phyloP scores from a whole-genome alignment of 805 yeast species.

The Middelhovenomyces tepae region DNA sequence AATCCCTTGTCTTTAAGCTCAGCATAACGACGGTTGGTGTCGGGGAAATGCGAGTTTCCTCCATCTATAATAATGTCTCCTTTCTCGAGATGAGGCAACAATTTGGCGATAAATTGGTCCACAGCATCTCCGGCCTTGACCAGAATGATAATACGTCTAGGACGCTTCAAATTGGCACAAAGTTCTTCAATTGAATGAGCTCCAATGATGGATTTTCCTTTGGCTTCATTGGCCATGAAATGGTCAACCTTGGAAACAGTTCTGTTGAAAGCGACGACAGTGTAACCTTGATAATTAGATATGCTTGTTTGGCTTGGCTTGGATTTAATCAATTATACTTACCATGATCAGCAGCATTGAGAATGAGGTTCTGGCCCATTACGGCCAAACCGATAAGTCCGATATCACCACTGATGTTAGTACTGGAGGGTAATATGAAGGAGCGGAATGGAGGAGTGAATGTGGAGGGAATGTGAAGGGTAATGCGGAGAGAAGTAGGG shows the following conservation, averaged over 20 bases:
- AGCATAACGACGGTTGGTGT: constrained; percentile 90
- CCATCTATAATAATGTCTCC: constrained; percentile 99
- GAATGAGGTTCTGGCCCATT: constrained; percentile 93
- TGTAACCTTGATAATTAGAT: too few relatives aligned
- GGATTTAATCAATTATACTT: too few relatives aligned
- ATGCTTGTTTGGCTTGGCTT: too few relatives aligned
- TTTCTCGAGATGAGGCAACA: constrained; percentile 84
- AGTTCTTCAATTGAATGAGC: constrained; percentile 89
- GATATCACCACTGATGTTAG: constrained; percentile 69
- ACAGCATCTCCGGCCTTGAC: constrained; percentile 97
- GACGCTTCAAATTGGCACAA: constrained; percentile 83
- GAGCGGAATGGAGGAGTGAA: not conserved
- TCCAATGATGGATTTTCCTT: constrained; percentile 89
- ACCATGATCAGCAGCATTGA: constrained; percentile 98
- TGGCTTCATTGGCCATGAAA: constrained; percentile 89
- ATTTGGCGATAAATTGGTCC: constrained; percentile 79
- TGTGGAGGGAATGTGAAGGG: not conserved
- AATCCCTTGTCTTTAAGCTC: constrained; percentile 83
- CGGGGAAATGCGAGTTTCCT: constrained; percentile 99
- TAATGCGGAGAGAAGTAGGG: constrained; percentile 1
- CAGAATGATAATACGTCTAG: constrained; percentile 87
- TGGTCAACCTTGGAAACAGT: constrained; percentile 93
- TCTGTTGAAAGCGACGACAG: constrained; percentile 98
- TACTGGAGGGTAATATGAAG: constrained; percentile 10
- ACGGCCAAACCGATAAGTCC: constrained; percentile 99